Conservation (phyloP, 140 eudicot genomes). For the Oenanthe javanica region DNA sequence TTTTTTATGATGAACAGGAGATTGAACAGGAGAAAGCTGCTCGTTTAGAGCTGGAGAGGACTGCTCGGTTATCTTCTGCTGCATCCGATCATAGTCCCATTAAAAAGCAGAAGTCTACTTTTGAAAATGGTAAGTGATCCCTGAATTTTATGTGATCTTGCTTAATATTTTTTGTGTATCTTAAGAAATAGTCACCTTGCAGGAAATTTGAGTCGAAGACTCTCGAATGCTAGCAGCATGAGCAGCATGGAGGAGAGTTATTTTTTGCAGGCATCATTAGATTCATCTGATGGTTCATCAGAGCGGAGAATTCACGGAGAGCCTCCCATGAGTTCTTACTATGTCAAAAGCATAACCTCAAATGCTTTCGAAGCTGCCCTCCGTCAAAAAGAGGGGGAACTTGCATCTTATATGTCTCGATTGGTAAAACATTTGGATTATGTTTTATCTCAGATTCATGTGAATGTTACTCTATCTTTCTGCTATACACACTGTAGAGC, state of each 20-base stretch:
- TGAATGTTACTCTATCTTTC: not conserved
- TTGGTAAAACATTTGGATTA: slow-evolving; percentile 41
- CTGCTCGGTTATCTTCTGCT: slow-evolving; percentile 41
- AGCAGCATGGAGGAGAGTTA: slow-evolving; percentile 84
- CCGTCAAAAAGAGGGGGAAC: slow-evolving; percentile 96
- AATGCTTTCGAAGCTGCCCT: slow-evolving; percentile 71
- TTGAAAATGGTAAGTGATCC: slow-evolving; percentile 53
- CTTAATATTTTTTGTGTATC: not conserved
- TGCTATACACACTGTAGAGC: not conserved
- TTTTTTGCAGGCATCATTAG: slow-evolving; percentile 70
- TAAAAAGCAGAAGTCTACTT: slow-evolving; percentile 36
- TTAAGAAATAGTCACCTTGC: slow-evolving; percentile 19
- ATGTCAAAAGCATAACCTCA: slow-evolving; percentile 66
- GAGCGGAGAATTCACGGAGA: slow-evolving; percentile 65
- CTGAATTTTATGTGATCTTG: not conserved
- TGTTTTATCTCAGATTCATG: not conserved
- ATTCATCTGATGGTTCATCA: slow-evolving; percentile 47
- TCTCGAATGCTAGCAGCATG: slow-evolving; percentile 76
- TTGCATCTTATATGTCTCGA: slow-evolving; percentile 82
- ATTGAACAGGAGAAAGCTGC: slow-evolving; percentile 78
- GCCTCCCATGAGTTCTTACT: slow-evolving; percentile 44
- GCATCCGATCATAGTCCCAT: slow-evolving; percentile 52
- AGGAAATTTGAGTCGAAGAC: slow-evolving; percentile 63
- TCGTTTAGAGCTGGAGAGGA: slow-evolving; percentile 61
- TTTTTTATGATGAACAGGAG: slow-evolving; percentile 39